Evolutionary conservation across 2,329 filamentous ascomycete genomes (phyloP), one percentile per base, ranked within the genome.

Genomic region (Chaetomiaceae sp.): DNA sequence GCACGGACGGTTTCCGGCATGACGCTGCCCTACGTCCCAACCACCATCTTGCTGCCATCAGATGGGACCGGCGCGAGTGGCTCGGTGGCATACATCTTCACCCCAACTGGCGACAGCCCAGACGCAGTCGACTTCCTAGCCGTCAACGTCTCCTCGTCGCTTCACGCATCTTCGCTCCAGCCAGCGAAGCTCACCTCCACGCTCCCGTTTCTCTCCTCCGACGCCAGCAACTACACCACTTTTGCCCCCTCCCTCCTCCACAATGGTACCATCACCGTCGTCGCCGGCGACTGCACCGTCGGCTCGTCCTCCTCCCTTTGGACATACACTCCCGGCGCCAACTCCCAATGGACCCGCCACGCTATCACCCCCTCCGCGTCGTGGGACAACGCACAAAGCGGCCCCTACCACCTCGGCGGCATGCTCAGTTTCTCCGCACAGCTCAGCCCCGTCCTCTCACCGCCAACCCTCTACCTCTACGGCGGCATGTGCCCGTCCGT

Each of bases 401-500:
- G 61, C 0, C 75, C 77, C 1, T 72, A 69, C 45, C 76, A 76
- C 52, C 67, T 81, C 1, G 75, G 76, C 11, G 68, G 67, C 10
- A 68, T 79, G 12, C 71, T 93, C 42, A 73, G 81, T 19, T 95
- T 89, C 62, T 83, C 87, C 17, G 74, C 73, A 26, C 76, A 72
- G 29, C 68, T 79, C 38, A 72, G 72, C 30, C 78, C 75, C 0
- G 62, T 67, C 22, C 68, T 75, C 49, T 74, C 75, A 9, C 66
- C 72, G 35, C 75, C 79, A 0, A 72, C 72, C 10, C 67, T 85
- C 17, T 95, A 89, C 61, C 69, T 83, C 6, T 96, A 95, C 65
- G 91, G 89, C 29, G 91, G 91, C 56, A 95, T 96, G 88, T 97
- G 91, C 59, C 83, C 84, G 3, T 55, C 56, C 3, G 64, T 69